These are phyloP conservation scores for Nemania sp. DNA, from an alignment of 2,329 filamentous ascomycete genomes.

Conservation along the genomic window DNA sequence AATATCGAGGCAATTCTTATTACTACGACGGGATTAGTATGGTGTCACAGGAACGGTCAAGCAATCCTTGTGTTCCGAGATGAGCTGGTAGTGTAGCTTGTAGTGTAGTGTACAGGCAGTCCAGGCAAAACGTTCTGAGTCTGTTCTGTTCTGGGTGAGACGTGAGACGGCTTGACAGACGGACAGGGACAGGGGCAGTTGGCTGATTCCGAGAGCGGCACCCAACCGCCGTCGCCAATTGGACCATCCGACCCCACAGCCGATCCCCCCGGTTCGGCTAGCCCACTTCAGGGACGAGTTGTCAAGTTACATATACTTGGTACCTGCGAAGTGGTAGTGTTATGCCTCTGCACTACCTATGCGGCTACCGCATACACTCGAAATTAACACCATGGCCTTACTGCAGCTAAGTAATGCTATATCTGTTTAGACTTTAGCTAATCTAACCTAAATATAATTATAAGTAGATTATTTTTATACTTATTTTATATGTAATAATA, in stretches of 20 bases:
- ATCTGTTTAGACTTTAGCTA: too few relatives aligned
- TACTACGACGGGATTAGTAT: slow-evolving; percentile 28
- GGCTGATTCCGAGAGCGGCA: slow-evolving; percentile 39
- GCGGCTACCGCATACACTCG: too few relatives aligned
- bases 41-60: slow-evolving; percentile 32
- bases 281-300: too few relatives aligned
- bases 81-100: slow-evolving; percentile 24
- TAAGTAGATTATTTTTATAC: too few relatives aligned
- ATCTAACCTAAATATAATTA: too few relatives aligned
- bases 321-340: too few relatives aligned
- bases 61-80: slow-evolving; percentile 34
- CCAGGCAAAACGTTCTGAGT: background rate
- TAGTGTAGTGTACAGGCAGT: slow-evolving; percentile 13
- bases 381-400: too few relatives aligned
- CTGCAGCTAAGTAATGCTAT: too few relatives aligned
- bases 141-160: background rate
- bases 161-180: background rate
- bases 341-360: too few relatives aligned
- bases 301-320: too few relatives aligned
- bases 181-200: slow-evolving; percentile 28
- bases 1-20: slow-evolving; percentile 8
- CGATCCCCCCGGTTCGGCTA: background rate
- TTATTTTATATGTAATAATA: too few relatives aligned
- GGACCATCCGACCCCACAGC: slow-evolving; percentile 1
- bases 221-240: slow-evolving; percentile 20